Conservation (phyloP, 495 filamentous ascomycete genomes). For the Aspergillus carlsbadensis region DNA sequence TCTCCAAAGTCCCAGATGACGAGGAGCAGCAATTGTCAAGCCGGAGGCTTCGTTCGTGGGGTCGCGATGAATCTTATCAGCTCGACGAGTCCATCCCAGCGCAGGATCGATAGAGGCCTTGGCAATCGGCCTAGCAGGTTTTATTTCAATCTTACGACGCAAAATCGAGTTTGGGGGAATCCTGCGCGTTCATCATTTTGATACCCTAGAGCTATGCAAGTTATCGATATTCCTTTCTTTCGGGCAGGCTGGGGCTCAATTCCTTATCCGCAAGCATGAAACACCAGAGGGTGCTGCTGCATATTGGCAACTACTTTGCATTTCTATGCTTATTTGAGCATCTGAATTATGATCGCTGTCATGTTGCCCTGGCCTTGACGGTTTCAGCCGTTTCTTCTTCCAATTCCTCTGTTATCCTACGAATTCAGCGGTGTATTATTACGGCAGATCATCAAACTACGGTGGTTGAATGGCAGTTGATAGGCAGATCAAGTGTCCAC, state of each 20-base stretch:
- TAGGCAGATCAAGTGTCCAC: no score
- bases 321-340: background rate
- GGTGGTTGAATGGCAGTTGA: no score
- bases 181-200: constrained; percentile 3
- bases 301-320: constrained; percentile 50
- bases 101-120: constrained; percentile 8
- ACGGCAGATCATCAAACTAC: no score
- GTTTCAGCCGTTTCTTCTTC: constrained; percentile 48
- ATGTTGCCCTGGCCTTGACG: constrained; percentile 59
- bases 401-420: background rate
- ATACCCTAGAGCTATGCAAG: constrained; percentile 13
- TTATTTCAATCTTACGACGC: no score
- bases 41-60: constrained; percentile 12
- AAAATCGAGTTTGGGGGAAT: background rate
- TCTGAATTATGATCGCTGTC: constrained; percentile 24
- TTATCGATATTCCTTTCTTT: background rate
- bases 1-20: constrained; percentile 46
- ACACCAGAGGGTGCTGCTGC: no score
- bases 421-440: no score
- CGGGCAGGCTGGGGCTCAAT: no score
- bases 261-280: no score
- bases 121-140: background rate
- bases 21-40: constrained; percentile 41
- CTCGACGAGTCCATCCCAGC: constrained; percentile 20
- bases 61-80: constrained; percentile 26